These are phyloP conservation scores for Davidsoniella virescens DNA, from an alignment of 2,329 filamentous ascomycete genomes.

Conservation along the genomic window DNA sequence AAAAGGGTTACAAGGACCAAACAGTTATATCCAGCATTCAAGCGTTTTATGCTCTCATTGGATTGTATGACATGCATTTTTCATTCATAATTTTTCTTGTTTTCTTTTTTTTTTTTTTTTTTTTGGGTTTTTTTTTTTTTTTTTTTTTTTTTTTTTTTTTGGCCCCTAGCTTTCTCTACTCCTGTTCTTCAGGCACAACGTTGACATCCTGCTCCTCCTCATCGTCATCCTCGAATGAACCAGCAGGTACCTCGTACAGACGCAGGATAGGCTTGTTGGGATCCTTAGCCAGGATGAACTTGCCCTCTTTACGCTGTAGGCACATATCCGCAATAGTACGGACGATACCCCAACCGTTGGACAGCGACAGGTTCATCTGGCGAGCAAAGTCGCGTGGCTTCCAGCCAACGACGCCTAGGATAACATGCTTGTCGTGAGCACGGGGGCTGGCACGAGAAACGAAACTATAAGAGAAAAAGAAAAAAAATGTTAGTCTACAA, in stretches of 20 bases:
- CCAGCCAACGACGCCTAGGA: constrained; percentile 91
- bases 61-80: background rate
- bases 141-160: background rate
- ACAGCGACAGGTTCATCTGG: constrained; percentile 95
- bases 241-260: constrained; percentile 75
- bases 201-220: constrained; percentile 37
- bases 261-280: constrained; percentile 93
- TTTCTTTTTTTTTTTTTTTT: background rate
- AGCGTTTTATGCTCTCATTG: background rate
- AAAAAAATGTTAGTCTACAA: constrained; percentile 16
- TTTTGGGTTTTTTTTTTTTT: too few species aligned
- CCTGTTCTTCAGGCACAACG: constrained; percentile 26
- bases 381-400: constrained; percentile 92
- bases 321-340: constrained; percentile 95
- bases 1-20: background rate
- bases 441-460: constrained; percentile 89
- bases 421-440: constrained; percentile 81
- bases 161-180: background rate
- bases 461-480: constrained; percentile 42
- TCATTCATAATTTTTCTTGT: background rate
- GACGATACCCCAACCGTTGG: constrained; percentile 98
- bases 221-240: constrained; percentile 72
- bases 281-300: constrained; percentile 73
- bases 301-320: constrained; percentile 57
- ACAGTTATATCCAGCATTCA: background rate